These are phyloP conservation scores for Dendryphion nanum DNA, from an alignment of 2,329 filamentous ascomycete species.

Conservation along the genomic window DNA sequence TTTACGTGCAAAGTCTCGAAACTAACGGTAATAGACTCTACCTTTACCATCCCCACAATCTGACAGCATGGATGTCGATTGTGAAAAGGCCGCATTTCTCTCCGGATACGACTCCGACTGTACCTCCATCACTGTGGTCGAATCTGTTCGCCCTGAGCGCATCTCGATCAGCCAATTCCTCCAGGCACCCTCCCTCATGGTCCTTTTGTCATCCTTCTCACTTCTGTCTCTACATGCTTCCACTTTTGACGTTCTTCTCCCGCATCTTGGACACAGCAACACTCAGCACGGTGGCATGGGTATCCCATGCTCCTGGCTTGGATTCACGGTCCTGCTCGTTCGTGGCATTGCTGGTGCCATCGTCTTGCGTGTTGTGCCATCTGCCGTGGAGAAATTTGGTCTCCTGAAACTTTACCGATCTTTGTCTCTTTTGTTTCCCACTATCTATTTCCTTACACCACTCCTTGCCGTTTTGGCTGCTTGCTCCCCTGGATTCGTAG, in stretches of 20 bases:
- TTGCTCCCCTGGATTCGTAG: slow-evolving; percentile 31
- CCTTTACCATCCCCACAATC: slow-evolving; percentile 23
- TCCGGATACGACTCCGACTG: slow-evolving; percentile 35
- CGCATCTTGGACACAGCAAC: slow-evolving; percentile 47
- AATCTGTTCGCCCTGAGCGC: slow-evolving; percentile 40
- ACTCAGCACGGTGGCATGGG: slow-evolving; percentile 47
- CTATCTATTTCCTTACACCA: slow-evolving; percentile 41
- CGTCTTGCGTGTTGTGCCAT: slow-evolving; percentile 39
- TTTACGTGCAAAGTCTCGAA: not conserved
- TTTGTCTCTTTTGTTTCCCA: slow-evolving; percentile 40
- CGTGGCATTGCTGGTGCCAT: slow-evolving; percentile 41
- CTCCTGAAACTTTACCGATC: slow-evolving; percentile 45
- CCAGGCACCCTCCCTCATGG: slow-evolving; percentile 45
- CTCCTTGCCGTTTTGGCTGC: slow-evolving; percentile 38
- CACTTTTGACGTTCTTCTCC: slow-evolving; percentile 51
- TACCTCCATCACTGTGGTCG: slow-evolving; percentile 31
- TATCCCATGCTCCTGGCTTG: slow-evolving; percentile 46
- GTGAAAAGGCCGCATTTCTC: slow-evolving; percentile 49
- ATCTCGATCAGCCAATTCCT: slow-evolving; percentile 47
- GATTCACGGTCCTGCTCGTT: slow-evolving; percentile 42
- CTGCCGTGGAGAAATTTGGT: slow-evolving; percentile 38
- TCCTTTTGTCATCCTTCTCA: slow-evolving; percentile 50
- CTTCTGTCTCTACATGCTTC: slow-evolving; percentile 57
- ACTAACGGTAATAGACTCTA: slow-evolving; percentile 21
- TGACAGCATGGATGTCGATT: slow-evolving; percentile 37